Percentiles rank a stretch among this genome's conserved stretches.
phyloP scores from a whole-genome alignment of 2,329 filamentous ascomycete genomes.

The Shiraia sp. region DNA sequence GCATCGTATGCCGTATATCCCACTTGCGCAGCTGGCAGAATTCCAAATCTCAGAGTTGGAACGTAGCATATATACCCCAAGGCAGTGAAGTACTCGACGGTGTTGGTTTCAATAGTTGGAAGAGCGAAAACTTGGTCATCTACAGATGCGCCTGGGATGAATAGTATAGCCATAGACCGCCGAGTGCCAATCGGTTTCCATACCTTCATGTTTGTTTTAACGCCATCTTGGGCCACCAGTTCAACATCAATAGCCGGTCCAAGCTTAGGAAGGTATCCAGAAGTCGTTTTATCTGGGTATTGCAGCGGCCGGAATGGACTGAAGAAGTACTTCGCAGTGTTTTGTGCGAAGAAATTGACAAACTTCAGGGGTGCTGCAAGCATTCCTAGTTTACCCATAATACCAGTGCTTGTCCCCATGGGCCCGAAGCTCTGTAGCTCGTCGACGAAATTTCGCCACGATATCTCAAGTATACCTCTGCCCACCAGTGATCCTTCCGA shows the following conservation, averaged over 20 bases:
- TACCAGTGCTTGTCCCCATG: conserved; percentile 22
- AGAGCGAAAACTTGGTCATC: conserved; percentile 66
- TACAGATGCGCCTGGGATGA: conserved; percentile 66
- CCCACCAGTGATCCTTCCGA: conserved; percentile 54
- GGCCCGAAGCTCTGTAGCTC: conserved; percentile 61
- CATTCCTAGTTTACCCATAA: not conserved
- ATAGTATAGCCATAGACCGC: conserved; percentile 51
- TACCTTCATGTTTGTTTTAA: conserved; percentile 58
- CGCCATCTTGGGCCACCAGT: conserved; percentile 57
- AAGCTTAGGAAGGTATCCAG: conserved; percentile 58
- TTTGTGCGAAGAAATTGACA: conserved; percentile 57
- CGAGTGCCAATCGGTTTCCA: conserved; percentile 55
- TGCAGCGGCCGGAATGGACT: conserved; percentile 60
- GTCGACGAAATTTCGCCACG: conserved; percentile 57
- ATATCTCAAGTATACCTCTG: conserved; percentile 63
- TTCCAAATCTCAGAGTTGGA: conserved; percentile 62
- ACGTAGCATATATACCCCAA: conserved; percentile 65
- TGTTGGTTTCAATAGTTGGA: conserved; percentile 66
- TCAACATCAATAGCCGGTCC: conserved; percentile 47
- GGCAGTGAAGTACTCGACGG: conserved; percentile 65
- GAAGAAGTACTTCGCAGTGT: conserved; percentile 58
- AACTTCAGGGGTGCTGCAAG: not conserved
- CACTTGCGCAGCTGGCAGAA: conserved; percentile 54
- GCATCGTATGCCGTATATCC: conserved; percentile 64
- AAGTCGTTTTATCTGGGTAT: conserved; percentile 53